Evolutionary conservation across 176 grass and related monocot genomes (phyloP), one percentile per base, ranked within the genome.

Genomic region (Carex kokanica): DNA sequence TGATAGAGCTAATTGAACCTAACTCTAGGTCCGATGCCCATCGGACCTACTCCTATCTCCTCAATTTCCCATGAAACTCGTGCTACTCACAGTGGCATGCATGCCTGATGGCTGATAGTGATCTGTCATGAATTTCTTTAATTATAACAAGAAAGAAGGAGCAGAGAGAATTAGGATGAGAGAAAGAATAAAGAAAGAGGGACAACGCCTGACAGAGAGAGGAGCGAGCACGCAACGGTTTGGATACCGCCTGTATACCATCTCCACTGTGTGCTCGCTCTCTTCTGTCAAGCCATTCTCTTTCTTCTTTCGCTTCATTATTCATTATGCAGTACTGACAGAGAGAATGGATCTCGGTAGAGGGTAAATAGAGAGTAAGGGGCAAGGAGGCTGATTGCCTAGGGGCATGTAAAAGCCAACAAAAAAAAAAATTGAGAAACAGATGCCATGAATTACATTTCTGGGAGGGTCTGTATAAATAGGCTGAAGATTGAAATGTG

Each of bases 201-300:
- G 74, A 15, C 17, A 9, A 17, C 10, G 80, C 60, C 80, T 51
- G 80, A 82, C 80, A 67, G 80, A 64, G 65, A 82, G 80, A 82
- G 80, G 13, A 82, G 31, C 60, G 60, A 82, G 80, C 80, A 64
- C 80, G 58, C 59, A 82, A 66, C 80, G 80, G 80, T 47, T 60
- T 64, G 80, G 21, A 64, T 82, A 82, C 59, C 38, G 15, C 60
- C 8, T 66, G 80, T 82, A 82, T 82, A 66, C 38, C 60, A 64
- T 58, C 79, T 6, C 80, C 80, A 49, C 60, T 82, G 58, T 64
- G 80, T 64, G 80, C 80, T 82, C 80, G 60, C 80, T 82, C 80
- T 82, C 80, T 82, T 82, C 80, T 82, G 80, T 82, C 80, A 82
- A 64, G 60, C 59, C 41, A 59, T 45, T 63, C n/a, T 64, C 32